Evolutionary conservation across 352 stramenopile genomes (phyloP).

Genomic region (Blastocystis sp.): DNA sequence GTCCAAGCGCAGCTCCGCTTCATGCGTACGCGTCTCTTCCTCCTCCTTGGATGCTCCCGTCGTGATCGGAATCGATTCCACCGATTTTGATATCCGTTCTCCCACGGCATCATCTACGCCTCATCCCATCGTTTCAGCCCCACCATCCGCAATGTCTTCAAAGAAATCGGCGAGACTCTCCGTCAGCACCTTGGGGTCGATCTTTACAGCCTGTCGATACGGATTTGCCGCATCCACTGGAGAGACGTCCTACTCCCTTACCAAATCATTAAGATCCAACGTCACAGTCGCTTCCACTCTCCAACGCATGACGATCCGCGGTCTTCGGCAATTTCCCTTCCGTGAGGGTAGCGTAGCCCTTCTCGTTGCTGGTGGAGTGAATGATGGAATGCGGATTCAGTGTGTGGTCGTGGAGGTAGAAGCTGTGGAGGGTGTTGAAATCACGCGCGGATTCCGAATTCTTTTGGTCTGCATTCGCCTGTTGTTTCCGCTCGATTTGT

Average conservation of each 20-base stretch:
- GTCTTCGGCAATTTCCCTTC: background rate
- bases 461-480: background rate
- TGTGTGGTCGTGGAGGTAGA: slow-evolving; percentile 48
- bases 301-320: background rate
- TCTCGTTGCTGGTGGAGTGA: background rate
- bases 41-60: slow-evolving; percentile 19
- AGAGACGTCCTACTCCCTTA: slow-evolving; percentile 41
- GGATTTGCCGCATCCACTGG: background rate
- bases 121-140: background rate
- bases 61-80: background rate
- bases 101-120: slow-evolving; percentile 9
- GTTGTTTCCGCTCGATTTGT: background rate
- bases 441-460: background rate
- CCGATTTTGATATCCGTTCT: background rate
- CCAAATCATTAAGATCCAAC: background rate
- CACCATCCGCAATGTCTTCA: slow-evolving; percentile 35
- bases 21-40: no score
- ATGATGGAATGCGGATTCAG: slow-evolving; percentile 52
- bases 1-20: no score
- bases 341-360: background rate
- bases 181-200: slow-evolving; percentile 19
- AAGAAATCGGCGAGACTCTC: slow-evolving; percentile 50
- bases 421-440: slow-evolving; percentile 36
- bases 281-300: slow-evolving; percentile 53
- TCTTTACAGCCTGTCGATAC: slow-evolving; percentile 4